A percentile compares a stretch with the other conserved stretches of the same genome.
Conservation (phyloP, 176 grass and related monocot species). For the Phragmites australis region DNA sequence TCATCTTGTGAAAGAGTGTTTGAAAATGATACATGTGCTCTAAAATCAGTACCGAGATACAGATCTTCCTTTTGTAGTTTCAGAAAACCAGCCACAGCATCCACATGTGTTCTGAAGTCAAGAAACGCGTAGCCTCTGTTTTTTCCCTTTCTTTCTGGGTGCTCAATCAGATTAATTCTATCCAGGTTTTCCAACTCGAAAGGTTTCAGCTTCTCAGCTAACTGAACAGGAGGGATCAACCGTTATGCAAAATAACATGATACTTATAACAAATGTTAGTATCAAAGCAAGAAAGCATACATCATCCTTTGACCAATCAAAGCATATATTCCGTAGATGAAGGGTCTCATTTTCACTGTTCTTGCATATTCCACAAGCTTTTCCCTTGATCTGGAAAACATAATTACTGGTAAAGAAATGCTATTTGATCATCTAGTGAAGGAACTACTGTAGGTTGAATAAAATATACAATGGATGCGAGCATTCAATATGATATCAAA, state of each 20-base stretch:
- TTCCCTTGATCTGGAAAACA: conserved; percentile 57
- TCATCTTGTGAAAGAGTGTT: conserved; percentile 64
- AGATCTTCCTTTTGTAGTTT: conserved; percentile 66
- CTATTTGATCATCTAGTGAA: conserved; percentile 11
- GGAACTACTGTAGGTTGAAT: not conserved
- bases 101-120: conserved; percentile 63
- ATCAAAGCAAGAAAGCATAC: conserved; percentile 42
- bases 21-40: conserved; percentile 74
- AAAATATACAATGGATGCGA: conserved; percentile 15
- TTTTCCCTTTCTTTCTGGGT: conserved; percentile 62
- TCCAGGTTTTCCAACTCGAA: conserved; percentile 74
- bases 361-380: conserved; percentile 56
- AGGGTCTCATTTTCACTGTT: conserved; percentile 63
- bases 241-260: conserved; percentile 35
- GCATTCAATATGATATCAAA: conserved; percentile 11
- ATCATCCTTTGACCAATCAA: conserved; percentile 61
- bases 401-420: conserved; percentile 18
- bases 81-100: conserved; percentile 62
- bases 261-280: conserved; percentile 16
- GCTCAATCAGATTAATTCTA: conserved; percentile 75
- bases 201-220: conserved; percentile 58
- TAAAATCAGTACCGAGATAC: conserved; percentile 71
- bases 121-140: conserved; percentile 90
- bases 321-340: conserved; percentile 66
- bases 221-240: conserved; percentile 45